These are phyloP conservation scores for Butyriboletus loyo DNA, from an alignment of 768 basidiomycete species.

Conservation along the genomic window DNA sequence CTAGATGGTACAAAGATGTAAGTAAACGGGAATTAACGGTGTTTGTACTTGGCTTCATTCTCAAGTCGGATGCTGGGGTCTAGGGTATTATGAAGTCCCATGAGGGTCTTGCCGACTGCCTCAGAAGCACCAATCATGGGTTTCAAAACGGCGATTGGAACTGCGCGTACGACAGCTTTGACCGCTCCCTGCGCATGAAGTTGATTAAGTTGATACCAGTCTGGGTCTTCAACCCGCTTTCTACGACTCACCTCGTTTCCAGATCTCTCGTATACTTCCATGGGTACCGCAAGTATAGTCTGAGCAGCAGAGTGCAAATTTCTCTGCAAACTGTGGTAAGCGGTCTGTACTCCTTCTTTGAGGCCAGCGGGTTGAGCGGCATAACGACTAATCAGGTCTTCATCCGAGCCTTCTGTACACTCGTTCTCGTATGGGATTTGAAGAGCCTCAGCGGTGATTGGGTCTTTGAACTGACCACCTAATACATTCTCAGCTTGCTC, in stretches of 20 bases:
- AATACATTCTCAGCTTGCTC: constrained; percentile 93
- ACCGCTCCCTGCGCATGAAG: constrained; percentile 69
- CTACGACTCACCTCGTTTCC: constrained; percentile 71
- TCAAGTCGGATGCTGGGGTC: constrained; percentile 82
- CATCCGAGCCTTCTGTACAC: constrained; percentile 32
- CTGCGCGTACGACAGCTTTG: constrained; percentile 91
- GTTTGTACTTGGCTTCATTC: constrained; percentile 93
- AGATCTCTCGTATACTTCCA: constrained; percentile 97
- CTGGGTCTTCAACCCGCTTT: neutral
- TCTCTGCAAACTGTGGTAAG: constrained; percentile 82
- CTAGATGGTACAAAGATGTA: constrained; percentile 20
- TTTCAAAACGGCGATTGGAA: constrained; percentile 94
- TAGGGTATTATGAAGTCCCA: constrained; percentile 90
- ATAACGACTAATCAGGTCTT: constrained; percentile 79
- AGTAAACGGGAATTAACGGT: constrained; percentile 42
- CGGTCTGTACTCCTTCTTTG: constrained; percentile 83
- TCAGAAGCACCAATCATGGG: constrained; percentile 99
- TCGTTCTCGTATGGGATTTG: constrained; percentile 41
- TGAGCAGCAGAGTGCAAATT: constrained; percentile 95
- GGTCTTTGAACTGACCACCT: constrained; percentile 69
- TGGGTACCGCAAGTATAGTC: constrained; percentile 96
- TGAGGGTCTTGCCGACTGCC: constrained; percentile 91
- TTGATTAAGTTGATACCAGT: neutral
- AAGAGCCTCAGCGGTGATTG: constrained; percentile 66
- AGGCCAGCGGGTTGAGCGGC: constrained; percentile 87